Percentiles rank a stretch among this genome's conserved stretches.
Conservation (phyloP, 1,284 basidiomycete genomes). For the Cystobasidium slooffiae region DNA sequence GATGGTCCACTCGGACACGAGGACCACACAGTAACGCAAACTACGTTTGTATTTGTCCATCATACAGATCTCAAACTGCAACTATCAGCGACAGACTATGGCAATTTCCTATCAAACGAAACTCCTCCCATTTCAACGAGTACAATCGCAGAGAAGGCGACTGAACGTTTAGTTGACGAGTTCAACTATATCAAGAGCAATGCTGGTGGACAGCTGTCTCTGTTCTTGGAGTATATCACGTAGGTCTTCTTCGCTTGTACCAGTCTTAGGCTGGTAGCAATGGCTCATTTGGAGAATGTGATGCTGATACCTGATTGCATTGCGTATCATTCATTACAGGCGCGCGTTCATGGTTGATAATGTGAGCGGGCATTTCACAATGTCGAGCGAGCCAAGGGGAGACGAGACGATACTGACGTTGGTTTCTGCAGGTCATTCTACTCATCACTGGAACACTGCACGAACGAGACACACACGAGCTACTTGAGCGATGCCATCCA, state of each 20-base stretch:
- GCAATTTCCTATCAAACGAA: constrained; percentile 97
- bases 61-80: constrained; percentile 82
- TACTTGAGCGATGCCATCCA: constrained; percentile 95
- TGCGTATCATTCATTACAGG: constrained; percentile 58
- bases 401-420: background rate
- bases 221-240: constrained; percentile 98
- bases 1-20: background rate
- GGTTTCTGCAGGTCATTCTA: constrained; percentile 66
- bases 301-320: background rate
- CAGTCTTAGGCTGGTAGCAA: background rate
- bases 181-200: constrained; percentile 94
- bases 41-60: background rate
- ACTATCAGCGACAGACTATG: constrained; percentile 94
- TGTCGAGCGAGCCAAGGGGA: background rate
- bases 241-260: constrained; percentile 58
- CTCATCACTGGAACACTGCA: constrained; percentile 97
- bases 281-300: background rate
- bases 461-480: constrained; percentile 95
- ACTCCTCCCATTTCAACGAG: constrained; percentile 92
- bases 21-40: constrained; percentile 50
- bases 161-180: constrained; percentile 91
- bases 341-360: constrained; percentile 99
- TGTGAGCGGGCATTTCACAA: constrained; percentile 55
- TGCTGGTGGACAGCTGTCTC: constrained; percentile 85
- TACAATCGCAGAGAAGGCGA: constrained; percentile 93